These are phyloP conservation scores for Colletotrichum liaoningense DNA, from an alignment of 2,329 filamentous ascomycete genomes.

Conservation along the genomic window DNA sequence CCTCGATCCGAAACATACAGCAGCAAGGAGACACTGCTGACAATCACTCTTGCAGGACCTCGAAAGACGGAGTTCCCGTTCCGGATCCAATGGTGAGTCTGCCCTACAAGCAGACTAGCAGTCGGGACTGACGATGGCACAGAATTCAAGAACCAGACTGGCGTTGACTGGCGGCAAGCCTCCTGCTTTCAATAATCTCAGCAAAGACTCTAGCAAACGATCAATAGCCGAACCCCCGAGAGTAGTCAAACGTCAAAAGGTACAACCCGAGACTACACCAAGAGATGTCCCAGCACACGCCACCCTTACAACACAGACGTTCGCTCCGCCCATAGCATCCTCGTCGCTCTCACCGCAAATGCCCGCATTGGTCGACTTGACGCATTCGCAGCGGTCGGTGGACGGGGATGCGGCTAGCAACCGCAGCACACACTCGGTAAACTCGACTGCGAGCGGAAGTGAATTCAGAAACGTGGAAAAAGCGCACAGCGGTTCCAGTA, in stretches of 20 bases:
- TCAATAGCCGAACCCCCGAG: slow-evolving; percentile 7
- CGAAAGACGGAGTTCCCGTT: slow-evolving; percentile 29
- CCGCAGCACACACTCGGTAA: slow-evolving; percentile 2
- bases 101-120: background rate
- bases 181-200: background rate
- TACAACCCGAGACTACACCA: background rate
- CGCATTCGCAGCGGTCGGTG: slow-evolving; percentile 8
- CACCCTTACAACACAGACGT: background rate
- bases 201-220: slow-evolving; percentile 15
- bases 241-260: slow-evolving; percentile 29
- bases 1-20: background rate
- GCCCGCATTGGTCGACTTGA: slow-evolving; percentile 14
- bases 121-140: background rate
- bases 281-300: background rate
- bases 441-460: background rate
- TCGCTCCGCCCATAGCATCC: background rate
- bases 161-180: background rate
- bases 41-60: slow-evolving; percentile 5
- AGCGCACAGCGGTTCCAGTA: background rate
- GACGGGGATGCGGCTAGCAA: slow-evolving; percentile 22
- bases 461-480: slow-evolving; percentile 11
- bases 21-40: slow-evolving; percentile 3
- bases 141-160: background rate
- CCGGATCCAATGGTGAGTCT: slow-evolving; percentile 28
- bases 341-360: background rate